phyloP scores from a whole-genome alignment of 2,329 filamentous ascomycete genomes.

The Penicillium sumatraense region DNA sequence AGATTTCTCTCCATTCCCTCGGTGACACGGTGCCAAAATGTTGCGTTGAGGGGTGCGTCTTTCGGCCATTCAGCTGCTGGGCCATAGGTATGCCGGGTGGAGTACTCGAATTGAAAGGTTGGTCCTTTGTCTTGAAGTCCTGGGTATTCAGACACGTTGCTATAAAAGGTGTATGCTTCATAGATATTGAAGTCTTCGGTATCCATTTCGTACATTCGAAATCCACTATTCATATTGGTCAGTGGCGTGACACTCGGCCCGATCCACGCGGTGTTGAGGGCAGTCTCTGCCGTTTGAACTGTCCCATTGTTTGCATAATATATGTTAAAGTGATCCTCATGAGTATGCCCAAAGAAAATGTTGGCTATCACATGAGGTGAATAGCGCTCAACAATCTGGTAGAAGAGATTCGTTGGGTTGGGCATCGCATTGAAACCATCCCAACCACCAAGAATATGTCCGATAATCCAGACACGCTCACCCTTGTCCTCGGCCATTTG shows the following conservation, averaged over 20 bases:
- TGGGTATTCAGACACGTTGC: constrained; percentile 54
- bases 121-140: constrained; percentile 49
- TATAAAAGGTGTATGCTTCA: constrained; percentile 59
- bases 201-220: constrained; percentile 60
- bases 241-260: constrained; percentile 57
- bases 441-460: constrained; percentile 61
- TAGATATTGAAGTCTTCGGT: constrained; percentile 59
- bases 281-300: constrained; percentile 43
- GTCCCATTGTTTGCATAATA: constrained; percentile 61
- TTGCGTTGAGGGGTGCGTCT: constrained; percentile 59
- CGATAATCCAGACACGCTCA: constrained; percentile 60
- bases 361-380: constrained; percentile 60
- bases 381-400: constrained; percentile 60
- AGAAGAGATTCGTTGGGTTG: constrained; percentile 60
- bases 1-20: constrained; percentile 60
- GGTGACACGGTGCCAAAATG: constrained; percentile 63
- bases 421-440: constrained; percentile 59
- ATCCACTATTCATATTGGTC: constrained; percentile 60
- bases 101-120: constrained; percentile 56
- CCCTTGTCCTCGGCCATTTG: constrained; percentile 57
- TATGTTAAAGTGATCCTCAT: constrained; percentile 60
- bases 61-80: constrained; percentile 50
- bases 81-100: constrained; percentile 56
- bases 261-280: constrained; percentile 58
- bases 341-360: constrained; percentile 60